Conservation (phyloP, 225 moss, liverwort and hornwort genomes). For the Thuidium tamariscinum region DNA sequence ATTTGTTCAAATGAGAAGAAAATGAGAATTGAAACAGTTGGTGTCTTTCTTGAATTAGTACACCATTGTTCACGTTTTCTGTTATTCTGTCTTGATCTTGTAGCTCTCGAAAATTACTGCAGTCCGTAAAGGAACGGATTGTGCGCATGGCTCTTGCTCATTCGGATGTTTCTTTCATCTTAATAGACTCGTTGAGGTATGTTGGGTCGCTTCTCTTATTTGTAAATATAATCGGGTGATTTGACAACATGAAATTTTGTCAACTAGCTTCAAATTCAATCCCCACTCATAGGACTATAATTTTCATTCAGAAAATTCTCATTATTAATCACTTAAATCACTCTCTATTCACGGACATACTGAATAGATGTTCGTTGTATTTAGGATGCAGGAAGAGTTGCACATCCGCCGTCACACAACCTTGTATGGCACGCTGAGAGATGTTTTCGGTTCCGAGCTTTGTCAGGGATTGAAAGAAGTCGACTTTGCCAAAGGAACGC, state of each 20-base stretch:
- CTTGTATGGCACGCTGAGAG: conserved; percentile 48
- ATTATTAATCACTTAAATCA: neutral
- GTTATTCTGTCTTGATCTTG: conserved; percentile 6
- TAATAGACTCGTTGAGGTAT: conserved; percentile 67
- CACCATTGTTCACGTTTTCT: conserved; percentile 1
- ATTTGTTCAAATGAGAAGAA: neutral
- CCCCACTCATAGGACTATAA: neutral
- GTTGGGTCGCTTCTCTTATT: neutral
- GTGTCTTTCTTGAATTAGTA: neutral
- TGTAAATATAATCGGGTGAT: neutral
- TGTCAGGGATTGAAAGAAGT: conserved; percentile 50
- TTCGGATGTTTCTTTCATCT: conserved; percentile 58
- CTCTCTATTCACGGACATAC: neutral
- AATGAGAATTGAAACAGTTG: neutral
- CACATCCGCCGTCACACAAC: conserved; percentile 49
- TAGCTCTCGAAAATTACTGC: conserved; percentile 58
- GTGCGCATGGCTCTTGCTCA: conserved; percentile 66
- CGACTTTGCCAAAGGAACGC: conserved; percentile 56
- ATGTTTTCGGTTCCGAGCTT: conserved; percentile 58
- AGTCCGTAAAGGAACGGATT: conserved; percentile 76
- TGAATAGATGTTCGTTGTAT: neutral
- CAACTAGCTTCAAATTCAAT: neutral
- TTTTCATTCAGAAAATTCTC: neutral
- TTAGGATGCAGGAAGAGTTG: conserved; percentile 56
- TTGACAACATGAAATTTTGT: neutral